Conservation (phyloP, 306 rosid genomes). For the Malus domestica region DNA sequence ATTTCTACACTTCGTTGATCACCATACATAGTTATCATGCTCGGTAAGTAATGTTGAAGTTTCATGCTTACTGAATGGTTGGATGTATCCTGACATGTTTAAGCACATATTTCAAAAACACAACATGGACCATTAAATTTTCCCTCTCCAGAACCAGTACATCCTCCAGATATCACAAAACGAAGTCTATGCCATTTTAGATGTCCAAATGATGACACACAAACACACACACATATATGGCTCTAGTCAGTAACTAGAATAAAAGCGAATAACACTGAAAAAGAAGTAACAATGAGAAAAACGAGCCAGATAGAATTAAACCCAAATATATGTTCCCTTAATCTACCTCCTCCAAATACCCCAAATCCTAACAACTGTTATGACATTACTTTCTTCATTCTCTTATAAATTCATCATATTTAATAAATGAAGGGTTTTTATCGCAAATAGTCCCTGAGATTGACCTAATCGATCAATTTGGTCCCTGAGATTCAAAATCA, state of each 20-base stretch:
- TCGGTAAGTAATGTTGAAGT: background rate
- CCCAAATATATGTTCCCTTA: background rate
- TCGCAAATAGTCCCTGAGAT: no score
- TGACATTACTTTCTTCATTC: background rate
- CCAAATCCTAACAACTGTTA: background rate
- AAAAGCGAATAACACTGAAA: background rate
- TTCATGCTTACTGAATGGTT: background rate
- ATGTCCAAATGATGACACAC: background rate
- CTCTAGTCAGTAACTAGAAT: background rate
- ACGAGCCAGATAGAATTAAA: background rate
- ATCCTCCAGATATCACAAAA: background rate
- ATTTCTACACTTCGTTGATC: background rate
- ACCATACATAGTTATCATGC: background rate
- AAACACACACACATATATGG: fast-evolving
- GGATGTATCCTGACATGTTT: background rate
- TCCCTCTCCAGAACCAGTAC: background rate
- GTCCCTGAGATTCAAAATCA: no score
- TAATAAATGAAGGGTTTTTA: no score
- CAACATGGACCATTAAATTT: background rate
- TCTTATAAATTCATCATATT: background rate
- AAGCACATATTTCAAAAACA: background rate
- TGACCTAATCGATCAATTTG: no score
- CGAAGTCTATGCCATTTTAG: background rate
- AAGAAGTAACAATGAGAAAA: background rate
- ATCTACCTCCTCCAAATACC: background rate